Percentiles rank a stretch among this genome's conserved stretches.
Conservation (phyloP, 768 basidiomycete species). For the Phlegmacium glaucopus region DNA sequence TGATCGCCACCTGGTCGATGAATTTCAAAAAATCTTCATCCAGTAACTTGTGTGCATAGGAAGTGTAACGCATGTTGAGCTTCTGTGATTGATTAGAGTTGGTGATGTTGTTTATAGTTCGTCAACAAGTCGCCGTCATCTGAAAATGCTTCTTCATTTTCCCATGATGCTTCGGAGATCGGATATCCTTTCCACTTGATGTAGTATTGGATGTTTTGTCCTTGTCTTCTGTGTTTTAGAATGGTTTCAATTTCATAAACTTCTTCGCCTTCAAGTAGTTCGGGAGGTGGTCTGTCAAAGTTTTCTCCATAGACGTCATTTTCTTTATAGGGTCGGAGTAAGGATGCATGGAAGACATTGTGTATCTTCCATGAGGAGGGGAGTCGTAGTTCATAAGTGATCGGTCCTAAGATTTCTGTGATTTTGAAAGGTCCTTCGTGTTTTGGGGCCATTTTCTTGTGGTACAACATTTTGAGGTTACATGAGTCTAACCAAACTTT, state of each 20-base stretch:
- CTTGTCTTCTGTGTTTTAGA: not conserved
- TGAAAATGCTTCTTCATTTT: too few species aligned
- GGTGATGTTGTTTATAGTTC: too few species aligned
- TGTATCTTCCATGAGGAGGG: conserved; percentile 11
- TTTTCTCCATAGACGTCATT: conserved; percentile 11
- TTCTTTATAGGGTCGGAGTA: conserved; percentile 10
- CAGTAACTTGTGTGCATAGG: too few species aligned
- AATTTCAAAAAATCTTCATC: too few species aligned
- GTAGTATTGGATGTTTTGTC: too few species aligned
- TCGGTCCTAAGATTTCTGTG: conserved; percentile 7
- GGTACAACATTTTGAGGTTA: too few species aligned
- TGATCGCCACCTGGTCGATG: too few species aligned
- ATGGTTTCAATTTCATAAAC: conserved; percentile 14
- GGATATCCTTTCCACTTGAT: too few species aligned
- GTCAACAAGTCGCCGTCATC: too few species aligned
- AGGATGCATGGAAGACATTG: conserved; percentile 12
- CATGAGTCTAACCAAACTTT: not conserved
- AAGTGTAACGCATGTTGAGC: too few species aligned
- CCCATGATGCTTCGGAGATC: too few species aligned
- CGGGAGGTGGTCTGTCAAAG: conserved; percentile 6
- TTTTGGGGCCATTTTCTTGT: not conserved
- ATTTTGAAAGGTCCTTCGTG: conserved; percentile 17
- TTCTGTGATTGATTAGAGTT: too few species aligned
- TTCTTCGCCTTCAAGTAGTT: conserved; percentile 11
- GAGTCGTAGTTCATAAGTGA: conserved; percentile 14